phyloP scores from a whole-genome alignment of 768 basidiomycete genomes.

The Lentinus tigrinus region DNA sequence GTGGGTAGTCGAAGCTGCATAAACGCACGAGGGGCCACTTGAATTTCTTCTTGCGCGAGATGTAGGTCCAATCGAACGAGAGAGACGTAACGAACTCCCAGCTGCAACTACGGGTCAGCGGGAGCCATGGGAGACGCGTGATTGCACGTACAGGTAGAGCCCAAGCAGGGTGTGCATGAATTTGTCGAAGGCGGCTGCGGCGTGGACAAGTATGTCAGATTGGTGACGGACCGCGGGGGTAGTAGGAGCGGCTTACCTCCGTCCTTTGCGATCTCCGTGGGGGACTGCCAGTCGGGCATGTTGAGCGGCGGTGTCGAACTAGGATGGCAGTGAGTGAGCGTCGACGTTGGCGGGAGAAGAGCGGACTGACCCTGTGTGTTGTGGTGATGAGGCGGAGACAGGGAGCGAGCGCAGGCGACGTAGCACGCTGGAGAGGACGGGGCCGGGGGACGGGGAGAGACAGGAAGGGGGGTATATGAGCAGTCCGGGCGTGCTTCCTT shows the following conservation, averaged over 20 bases:
- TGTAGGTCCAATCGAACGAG: slow-evolving; percentile 41
- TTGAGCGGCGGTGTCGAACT: slow-evolving; percentile 7
- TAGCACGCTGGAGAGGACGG: slow-evolving; percentile 4
- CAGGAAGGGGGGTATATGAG: background rate
- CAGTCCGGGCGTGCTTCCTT: background rate
- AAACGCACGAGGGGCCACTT: slow-evolving; percentile 44
- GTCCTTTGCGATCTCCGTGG: slow-evolving; percentile 36
- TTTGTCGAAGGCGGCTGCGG: slow-evolving; percentile 37
- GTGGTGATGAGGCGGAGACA: background rate
- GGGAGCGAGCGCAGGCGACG: background rate
- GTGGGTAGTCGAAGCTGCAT: background rate
- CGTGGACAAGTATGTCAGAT: background rate
- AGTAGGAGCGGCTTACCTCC: slow-evolving; percentile 27
- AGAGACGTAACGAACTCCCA: slow-evolving; percentile 46
- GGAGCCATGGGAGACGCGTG: background rate
- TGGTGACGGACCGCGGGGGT: background rate
- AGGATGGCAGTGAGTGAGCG: background rate
- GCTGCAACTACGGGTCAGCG: slow-evolving; percentile 21
- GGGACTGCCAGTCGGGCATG: slow-evolving; percentile 44
- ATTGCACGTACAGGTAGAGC: slow-evolving; percentile 40
- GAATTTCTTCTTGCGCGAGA: slow-evolving; percentile 41
- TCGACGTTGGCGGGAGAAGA: background rate
- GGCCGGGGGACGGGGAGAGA: background rate
- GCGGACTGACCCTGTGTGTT: too few species aligned
- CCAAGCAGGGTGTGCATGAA: slow-evolving; percentile 45